These are phyloP conservation scores for Pholiota microspora DNA, from an alignment of 768 basidiomycete species.

Conservation along the genomic window DNA sequence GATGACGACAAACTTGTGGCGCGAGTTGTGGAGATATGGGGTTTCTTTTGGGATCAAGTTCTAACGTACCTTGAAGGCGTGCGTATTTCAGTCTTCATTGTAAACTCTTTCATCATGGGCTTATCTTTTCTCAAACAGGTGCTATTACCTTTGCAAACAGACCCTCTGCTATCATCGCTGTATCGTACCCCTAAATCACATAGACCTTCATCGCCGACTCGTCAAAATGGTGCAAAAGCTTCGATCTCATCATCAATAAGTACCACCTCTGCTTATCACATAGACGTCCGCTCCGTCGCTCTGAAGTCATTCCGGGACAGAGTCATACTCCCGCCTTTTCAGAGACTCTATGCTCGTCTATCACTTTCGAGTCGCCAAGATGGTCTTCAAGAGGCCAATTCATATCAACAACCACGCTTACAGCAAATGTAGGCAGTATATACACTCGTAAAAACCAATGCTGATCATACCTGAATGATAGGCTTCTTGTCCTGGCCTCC, in stretches of 20 bases:
- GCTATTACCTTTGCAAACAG: slow-evolving; percentile 35
- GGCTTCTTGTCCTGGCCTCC: slow-evolving; percentile 75
- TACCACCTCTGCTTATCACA: slow-evolving; percentile 44
- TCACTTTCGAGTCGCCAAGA: slow-evolving; percentile 55
- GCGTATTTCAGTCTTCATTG: slow-evolving; percentile 25
- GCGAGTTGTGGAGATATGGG: slow-evolving; percentile 86
- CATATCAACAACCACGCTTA: slow-evolving; percentile 64
- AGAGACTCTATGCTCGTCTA: slow-evolving; percentile 55
- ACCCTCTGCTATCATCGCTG: slow-evolving; percentile 60
- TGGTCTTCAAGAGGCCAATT: slow-evolving; percentile 48
- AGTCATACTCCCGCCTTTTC: slow-evolving; percentile 65
- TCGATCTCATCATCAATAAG: slow-evolving; percentile 33
- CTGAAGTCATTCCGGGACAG: slow-evolving; percentile 78
- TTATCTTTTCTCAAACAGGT: slow-evolving; percentile 22
- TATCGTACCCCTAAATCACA: slow-evolving; percentile 61
- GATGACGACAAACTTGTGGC: slow-evolving; percentile 78
- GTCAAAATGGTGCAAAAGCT: slow-evolving; percentile 44
- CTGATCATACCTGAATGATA: slow-evolving; percentile 19
- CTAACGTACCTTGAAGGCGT: slow-evolving; percentile 88
- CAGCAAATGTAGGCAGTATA: slow-evolving; percentile 71
- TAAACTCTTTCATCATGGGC: not conserved
- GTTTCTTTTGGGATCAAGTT: slow-evolving; percentile 90
- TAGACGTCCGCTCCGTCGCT: slow-evolving; percentile 82
- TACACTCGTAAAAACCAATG: not conserved
- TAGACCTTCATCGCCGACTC: slow-evolving; percentile 45